Base-by-base conservation (phyloP, 495 filamentous ascomycete genomes). In the Tuber umbilicatum region DNA sequence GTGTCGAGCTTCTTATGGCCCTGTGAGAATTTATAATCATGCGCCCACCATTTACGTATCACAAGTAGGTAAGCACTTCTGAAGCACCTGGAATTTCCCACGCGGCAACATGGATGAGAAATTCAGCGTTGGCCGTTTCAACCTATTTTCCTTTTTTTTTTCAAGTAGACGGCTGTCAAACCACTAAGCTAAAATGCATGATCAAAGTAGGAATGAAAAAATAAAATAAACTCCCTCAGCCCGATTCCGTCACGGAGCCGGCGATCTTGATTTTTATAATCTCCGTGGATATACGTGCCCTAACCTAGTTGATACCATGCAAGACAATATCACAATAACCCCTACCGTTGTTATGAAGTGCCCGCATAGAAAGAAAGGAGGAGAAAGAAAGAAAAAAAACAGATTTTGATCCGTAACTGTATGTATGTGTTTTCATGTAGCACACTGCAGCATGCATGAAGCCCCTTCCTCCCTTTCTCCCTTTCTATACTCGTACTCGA, bases 11-110 rank as follows among this genome's bases (percentile, higher is more conserved):
- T 31, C 50, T 31, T 60, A 27, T 14, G n/a, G 50, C 3, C 50
- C 50, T 14, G 12, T 27, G 50, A 31, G 50, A 60, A 31, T 60
- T 60, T 60, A 31, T 31, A 35, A 64, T 35, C 27, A 64, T 31
- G 55, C 55, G 31, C 55, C 55, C 55, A 35, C 55, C 27, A 64
- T 64, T 64, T 64, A 64, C 55, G 55, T 64, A 64, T 35, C 27
- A 35, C 55, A 6, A 35, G 27, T 64, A 64, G 55, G 55, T 64
- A 64, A 64, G 55, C 55, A 64, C 55, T 2, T 64, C 27, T 5
- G 27, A 35, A 64, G 27, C 55, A 64, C 14, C 27, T 31, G 55
- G 55, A 64, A 35, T 5, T 6, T 17, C 55, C 55, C 55, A 64
- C 55, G 27, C 55, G 27, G 27, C 2, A 6, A 64, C 55, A 2